phyloP scores from a whole-genome alignment of 2,329 filamentous ascomycete species.

The Lizonia empirigonia region DNA sequence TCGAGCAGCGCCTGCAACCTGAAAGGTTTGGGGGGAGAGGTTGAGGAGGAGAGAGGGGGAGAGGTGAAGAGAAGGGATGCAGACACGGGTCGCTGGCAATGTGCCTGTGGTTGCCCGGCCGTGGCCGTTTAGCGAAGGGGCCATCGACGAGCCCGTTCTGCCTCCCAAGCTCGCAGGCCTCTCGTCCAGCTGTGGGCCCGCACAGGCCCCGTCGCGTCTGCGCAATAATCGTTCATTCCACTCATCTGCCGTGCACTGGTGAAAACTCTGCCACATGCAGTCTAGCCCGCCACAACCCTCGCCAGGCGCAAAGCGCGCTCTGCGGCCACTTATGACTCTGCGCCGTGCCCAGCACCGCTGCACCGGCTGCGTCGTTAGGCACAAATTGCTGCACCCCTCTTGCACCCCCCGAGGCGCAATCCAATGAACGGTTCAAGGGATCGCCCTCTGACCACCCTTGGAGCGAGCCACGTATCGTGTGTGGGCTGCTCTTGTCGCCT shows the following conservation, averaged over 20 bases:
- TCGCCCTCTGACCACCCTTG: conserved; percentile 27
- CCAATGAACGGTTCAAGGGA: conserved; percentile 36
- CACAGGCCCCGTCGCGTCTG: conserved; percentile 12
- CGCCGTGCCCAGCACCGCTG: conserved; percentile 19
- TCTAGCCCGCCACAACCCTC: conserved; percentile 25
- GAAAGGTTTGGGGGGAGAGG: conserved; percentile 17
- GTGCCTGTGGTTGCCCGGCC: conserved; percentile 18
- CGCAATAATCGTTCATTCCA: conserved; percentile 34
- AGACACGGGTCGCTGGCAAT: conserved; percentile 14
- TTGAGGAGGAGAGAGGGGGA: conserved; percentile 14
- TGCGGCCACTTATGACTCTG: conserved; percentile 25
- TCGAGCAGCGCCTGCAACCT: conserved; percentile 29
- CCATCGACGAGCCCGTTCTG: conserved; percentile 15
- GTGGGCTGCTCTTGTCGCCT: conserved; percentile 19
- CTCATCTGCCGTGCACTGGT: conserved; percentile 19
- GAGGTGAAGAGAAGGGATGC: conserved; percentile 18
- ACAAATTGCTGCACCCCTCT: conserved; percentile 29
- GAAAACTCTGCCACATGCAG: conserved; percentile 31
- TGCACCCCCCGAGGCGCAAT: conserved; percentile 22
- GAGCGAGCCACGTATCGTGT: conserved; percentile 38
- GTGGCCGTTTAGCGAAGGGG: conserved; percentile 25
- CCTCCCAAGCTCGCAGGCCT: conserved; percentile 9
- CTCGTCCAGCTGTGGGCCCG: neutral
- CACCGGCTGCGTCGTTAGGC: conserved; percentile 32
- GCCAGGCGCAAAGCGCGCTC: conserved; percentile 25